A percentile compares a stretch with the other conserved stretches of the same genome.
Evolutionary conservation across 139 green algal species (phyloP).

Genomic region (Diplosphaera chodatii): DNA sequence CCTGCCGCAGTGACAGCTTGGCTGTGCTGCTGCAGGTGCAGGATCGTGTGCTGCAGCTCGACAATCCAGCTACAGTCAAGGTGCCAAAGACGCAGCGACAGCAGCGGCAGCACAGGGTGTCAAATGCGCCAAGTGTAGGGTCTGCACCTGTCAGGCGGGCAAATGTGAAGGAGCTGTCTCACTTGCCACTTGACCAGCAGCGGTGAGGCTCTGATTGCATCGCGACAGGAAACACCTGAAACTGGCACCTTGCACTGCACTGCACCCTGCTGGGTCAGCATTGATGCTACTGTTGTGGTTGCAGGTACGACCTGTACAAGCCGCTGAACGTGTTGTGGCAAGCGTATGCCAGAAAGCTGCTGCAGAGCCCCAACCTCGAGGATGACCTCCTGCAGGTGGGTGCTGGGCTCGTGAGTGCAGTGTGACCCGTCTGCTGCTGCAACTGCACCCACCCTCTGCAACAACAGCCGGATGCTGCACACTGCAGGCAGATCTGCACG

Average conservation of each 20-base stretch:
- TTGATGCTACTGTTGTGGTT: not conserved
- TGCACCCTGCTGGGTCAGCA: too few species aligned
- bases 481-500: not conserved
- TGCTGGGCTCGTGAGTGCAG: not conserved
- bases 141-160: too few species aligned
- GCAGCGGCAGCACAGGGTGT: too few species aligned
- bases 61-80: not conserved
- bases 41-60: not conserved
- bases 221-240: too few species aligned
- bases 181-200: not conserved
- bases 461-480: too few species aligned
- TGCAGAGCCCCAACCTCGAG: not conserved
- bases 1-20: too few species aligned
- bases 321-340: not conserved
- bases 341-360: not conserved
- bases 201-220: not conserved
- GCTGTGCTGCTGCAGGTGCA: not conserved
- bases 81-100: not conserved
- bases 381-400: not conserved
- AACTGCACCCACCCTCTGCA: not conserved
- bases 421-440: not conserved
- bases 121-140: too few species aligned
- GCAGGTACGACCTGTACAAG: not conserved
- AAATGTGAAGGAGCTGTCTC: not conserved
- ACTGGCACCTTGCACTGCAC: too few species aligned